Conservation (phyloP, 208 protist species). For the Wallacemonas sp. region DNA sequence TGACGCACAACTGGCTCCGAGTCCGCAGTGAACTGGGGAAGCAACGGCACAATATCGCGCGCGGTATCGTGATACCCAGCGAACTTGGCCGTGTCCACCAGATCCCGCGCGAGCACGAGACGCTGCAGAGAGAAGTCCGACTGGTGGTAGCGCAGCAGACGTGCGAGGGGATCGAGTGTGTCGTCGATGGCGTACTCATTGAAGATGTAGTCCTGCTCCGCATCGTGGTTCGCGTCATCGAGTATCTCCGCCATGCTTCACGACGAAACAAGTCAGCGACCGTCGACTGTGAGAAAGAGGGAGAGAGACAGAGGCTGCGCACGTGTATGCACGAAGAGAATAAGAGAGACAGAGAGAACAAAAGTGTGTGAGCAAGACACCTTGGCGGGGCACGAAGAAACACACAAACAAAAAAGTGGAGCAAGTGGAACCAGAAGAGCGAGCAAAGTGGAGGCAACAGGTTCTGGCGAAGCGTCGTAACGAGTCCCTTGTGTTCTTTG, state of each 20-base stretch:
- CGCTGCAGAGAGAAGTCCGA: slow-evolving; percentile 91
- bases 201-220: slow-evolving; percentile 91
- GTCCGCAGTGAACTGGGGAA: slow-evolving; percentile 86
- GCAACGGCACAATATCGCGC: slow-evolving; percentile 78
- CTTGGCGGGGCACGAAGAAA: background rate
- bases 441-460: too few species aligned
- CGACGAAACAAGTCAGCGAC: slow-evolving; percentile 6
- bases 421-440: too few species aligned
- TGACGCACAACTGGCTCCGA: slow-evolving; percentile 90
- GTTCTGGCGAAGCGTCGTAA: too few species aligned
- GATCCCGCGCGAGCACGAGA: slow-evolving; percentile 81
- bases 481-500: too few species aligned
- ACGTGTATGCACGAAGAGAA: background rate
- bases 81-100: slow-evolving; percentile 78
- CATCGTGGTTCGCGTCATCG: slow-evolving; percentile 55
- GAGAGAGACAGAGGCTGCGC: background rate
- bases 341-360: slow-evolving; percentile 4
- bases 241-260: slow-evolving; percentile 22
- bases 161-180: slow-evolving; percentile 82
- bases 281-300: background rate
- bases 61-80: slow-evolving; percentile 84
- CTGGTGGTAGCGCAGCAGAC: slow-evolving; percentile 85
- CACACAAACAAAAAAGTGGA: slow-evolving; percentile 10
- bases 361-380: slow-evolving; percentile 4
- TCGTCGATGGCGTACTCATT: slow-evolving; percentile 94